Evolutionary conservation across 257 asterid species (phyloP), one percentile per base, ranked within the genome.

Genomic region (Plantago elongata): DNA sequence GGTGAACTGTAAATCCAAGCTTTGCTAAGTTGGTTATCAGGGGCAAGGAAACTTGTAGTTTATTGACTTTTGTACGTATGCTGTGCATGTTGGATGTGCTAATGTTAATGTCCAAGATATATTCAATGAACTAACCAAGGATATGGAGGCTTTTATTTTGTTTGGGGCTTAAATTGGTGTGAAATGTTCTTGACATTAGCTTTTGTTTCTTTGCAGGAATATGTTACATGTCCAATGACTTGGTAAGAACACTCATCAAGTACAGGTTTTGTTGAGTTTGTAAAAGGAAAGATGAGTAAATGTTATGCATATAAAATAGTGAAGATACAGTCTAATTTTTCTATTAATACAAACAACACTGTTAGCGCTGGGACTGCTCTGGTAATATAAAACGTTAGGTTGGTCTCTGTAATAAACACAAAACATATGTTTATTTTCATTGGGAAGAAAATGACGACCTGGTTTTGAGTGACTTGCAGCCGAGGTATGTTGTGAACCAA

Each of bases 401-500:
- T 7, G 40, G 40, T 34, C 40, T 34, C 40, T 34, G 8, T 34
- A 34, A 15, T 50, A 50, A 15, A 15, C 3, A 15, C 16, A 50
- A 14, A 50, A 2, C 16, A 22, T 15, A 2, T 52, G 9, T 22
- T 22, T 54, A n/a, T 54, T 62, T 13, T 14, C 58, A 61, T 29
- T 57, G 30, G 61, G 43, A 46, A 13, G 70, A 64, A 40, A 64
- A 42, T 47, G 61, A 57, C 38, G 62, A 34, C 5, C 40, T 14
- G 59, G 34, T n/a, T 56, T 56, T 11, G 16, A 46, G 22, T 67
- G 38, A 9, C 66, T 69, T 81, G 89, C 87, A 93, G 99, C 97
- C 99, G 58, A 93, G 97, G 71, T 93, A 89, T 71, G 97, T 89
- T 57, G 97, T 93, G 74, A 93, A 93, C 82, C 94, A 74, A 78